phyloP scores from a whole-genome alignment of 202 grass and related monocot genomes.

The Digitaria exilis region DNA sequence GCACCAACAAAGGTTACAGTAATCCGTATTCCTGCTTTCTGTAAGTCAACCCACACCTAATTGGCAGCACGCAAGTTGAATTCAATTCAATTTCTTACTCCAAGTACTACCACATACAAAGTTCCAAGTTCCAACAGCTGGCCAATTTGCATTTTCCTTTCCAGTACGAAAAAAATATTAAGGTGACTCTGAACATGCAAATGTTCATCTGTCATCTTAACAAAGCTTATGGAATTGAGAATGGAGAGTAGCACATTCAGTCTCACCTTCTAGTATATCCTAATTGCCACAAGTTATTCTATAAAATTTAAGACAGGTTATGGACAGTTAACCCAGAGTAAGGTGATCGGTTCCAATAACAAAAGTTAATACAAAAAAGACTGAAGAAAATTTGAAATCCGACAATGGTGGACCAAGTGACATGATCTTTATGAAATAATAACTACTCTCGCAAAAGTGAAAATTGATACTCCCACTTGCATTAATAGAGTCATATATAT shows the following conservation, averaged over 20 bases:
- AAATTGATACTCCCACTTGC: not conserved
- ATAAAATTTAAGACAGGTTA: not conserved
- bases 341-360: not conserved
- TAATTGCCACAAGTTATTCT: conserved; percentile 2
- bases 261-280: not conserved
- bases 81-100: not conserved
- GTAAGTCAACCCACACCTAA: not conserved
- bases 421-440: not conserved
- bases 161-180: not conserved
- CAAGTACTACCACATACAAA: not conserved
- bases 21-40: not conserved
- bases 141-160: not conserved
- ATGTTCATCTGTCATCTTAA: not conserved
- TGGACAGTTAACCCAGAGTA: not conserved
- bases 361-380: not conserved
- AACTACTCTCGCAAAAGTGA: not conserved
- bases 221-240: not conserved
- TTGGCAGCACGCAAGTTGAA: not conserved
- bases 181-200: not conserved
- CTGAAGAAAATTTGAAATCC: not conserved
- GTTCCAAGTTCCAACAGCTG: not conserved
- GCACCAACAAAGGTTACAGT: not conserved
- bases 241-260: not conserved
- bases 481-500: not conserved
- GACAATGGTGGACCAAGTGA: not conserved